A percentile compares a stretch with the other conserved stretches of the same genome.
These are phyloP conservation scores for Globisporangium cederbergense DNA, from an alignment of 352 stramenopile species.

Conservation along the genomic window DNA sequence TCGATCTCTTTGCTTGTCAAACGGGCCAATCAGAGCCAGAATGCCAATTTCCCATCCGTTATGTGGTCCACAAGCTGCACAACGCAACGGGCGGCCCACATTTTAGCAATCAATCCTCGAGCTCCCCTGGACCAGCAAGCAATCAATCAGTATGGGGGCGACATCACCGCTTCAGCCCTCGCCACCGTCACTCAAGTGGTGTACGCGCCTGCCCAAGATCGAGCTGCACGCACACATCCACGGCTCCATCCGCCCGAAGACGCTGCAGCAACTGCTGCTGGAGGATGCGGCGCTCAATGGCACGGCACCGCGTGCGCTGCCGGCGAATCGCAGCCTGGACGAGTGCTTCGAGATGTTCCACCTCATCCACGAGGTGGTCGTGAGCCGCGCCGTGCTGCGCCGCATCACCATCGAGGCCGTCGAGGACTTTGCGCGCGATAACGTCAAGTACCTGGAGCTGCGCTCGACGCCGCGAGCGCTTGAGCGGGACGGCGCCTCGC, in stretches of 20 bases:
- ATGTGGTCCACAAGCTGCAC: neutral
- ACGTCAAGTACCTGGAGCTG: conserved; percentile 84
- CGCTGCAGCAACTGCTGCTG: conserved; percentile 59
- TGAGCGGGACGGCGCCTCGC: conserved; percentile 45
- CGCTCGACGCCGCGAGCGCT: conserved; percentile 75
- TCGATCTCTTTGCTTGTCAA: neutral
- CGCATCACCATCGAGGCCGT: conserved; percentile 73
- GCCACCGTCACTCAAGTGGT: conserved; percentile 36
- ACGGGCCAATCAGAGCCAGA: neutral
- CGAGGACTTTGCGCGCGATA: conserved; percentile 80
- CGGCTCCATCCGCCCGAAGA: conserved; percentile 68
- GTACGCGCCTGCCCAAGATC: conserved; percentile 65
- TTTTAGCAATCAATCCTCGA: conserved; percentile 10
- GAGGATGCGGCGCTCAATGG: conserved; percentile 34
- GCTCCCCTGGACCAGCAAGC: neutral
- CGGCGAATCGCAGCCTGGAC: conserved; percentile 54
- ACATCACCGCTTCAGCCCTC: neutral
- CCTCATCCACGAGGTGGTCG: conserved; percentile 80
- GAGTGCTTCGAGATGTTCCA: conserved; percentile 90
- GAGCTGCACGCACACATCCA: conserved; percentile 90
- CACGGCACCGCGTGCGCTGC: conserved; percentile 30
- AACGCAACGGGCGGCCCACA: neutral
- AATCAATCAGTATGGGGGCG: neutral
- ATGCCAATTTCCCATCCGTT: neutral
- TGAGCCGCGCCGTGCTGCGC: conserved; percentile 55